Base-by-base conservation (phyloP, 1,139 yeast species). In the Kodamaea fungicola region DNA sequence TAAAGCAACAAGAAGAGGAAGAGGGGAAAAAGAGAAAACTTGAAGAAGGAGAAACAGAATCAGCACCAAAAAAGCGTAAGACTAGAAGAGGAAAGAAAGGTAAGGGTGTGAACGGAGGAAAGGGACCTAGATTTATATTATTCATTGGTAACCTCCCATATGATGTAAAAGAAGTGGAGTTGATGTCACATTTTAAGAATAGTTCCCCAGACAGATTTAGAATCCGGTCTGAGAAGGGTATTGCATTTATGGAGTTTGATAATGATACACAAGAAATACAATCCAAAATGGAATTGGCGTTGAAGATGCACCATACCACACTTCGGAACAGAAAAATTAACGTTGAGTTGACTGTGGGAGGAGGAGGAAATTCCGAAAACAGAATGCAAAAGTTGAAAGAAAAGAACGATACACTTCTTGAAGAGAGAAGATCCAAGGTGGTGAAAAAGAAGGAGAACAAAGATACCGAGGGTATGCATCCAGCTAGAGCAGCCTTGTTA, bases 341-440 rank as follows among this genome's bases (percentile, higher is more conserved):
- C 54, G 97, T 92, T 25, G 98, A 92, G 61, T 73, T 92, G 52
- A 92, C 97, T 2, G 98, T 88, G 33, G 98, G 98, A 37, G 98
- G 98, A 33, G 98, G 98, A 31, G 98, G 98, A 35, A 90, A 90
- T 59, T 81, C 95, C 6, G 71, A 74, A 39, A 71, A 67, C 28
- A 71, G 98, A 49, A 55, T 78, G 41, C 74, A 75, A 34, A 92
- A 92, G 63, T 74, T 92, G 51, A 78, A 78, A 54, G 78, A 75
- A 37, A 90, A 92, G 71, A 89, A 90, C 57, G 84, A 78, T 36
- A 83, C 82, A 52, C 64, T 88, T 47, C 71, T 72, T 30, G 80
- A 71, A 29, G 94, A 88, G 50, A 71, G 85, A 59, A 77, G 63
- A 44, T 71, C 64, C 16, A 74, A 78, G 52, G 64, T 76, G 19